These are phyloP conservation scores for Cytospora piceae DNA, from an alignment of 2,329 filamentous ascomycete species.

Conservation along the genomic window DNA sequence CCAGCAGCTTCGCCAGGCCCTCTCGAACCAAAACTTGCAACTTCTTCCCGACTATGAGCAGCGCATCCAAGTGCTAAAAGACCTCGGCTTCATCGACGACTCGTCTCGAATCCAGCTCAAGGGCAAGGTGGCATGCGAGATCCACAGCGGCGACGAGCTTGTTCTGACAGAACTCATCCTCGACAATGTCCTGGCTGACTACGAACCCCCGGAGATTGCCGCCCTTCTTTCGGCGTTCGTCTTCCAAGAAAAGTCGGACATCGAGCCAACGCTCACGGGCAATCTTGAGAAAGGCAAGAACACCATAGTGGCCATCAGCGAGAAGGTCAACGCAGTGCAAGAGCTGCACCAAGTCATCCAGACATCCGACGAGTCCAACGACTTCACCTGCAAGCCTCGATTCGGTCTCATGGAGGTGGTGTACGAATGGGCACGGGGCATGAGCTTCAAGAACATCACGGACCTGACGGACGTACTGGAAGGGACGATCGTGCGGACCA, in stretches of 20 bases:
- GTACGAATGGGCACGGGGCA: conserved; percentile 96
- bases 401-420: conserved; percentile 98
- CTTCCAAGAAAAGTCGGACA: conserved; percentile 94
- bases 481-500: conserved; percentile 94
- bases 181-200: conserved; percentile 93
- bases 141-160: conserved; percentile 94
- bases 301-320: conserved; percentile 85
- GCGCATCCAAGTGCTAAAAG: conserved; percentile 86
- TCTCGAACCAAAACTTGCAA: conserved; percentile 96
- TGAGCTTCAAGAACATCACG: conserved; percentile 98
- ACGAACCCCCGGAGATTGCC: conserved; percentile 95
- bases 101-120: conserved; percentile 89
- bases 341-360: conserved; percentile 90
- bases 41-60: conserved; percentile 96
- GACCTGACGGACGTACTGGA: conserved; percentile 95
- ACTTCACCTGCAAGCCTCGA: conserved; percentile 83
- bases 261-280: conserved; percentile 77
- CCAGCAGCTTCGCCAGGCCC: conserved; percentile 78
- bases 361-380: conserved; percentile 85
- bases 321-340: conserved; percentile 90
- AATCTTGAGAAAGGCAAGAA: conserved; percentile 81
- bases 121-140: conserved; percentile 97
- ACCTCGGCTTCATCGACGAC: conserved; percentile 89
- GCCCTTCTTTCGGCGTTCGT: conserved; percentile 92
- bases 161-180: conserved; percentile 95